Conservation (phyloP, 2,329 filamentous ascomycete species). For the Nigrospora sphaerica region DNA sequence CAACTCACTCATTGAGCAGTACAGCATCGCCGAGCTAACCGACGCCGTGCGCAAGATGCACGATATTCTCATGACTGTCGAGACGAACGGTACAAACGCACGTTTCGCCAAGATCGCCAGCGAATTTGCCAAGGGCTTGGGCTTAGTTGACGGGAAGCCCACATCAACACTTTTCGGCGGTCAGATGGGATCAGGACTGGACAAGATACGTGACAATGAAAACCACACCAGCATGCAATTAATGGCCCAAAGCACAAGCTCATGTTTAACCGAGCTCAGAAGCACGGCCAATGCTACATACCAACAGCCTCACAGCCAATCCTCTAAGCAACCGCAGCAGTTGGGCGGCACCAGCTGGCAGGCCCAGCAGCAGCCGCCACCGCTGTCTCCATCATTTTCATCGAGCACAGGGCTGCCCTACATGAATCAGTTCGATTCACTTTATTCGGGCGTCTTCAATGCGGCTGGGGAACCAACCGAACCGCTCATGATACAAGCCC, state of each 20-base stretch:
- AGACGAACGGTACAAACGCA: conserved; percentile 17
- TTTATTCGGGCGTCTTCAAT: conserved; percentile 4
- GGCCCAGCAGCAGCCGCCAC: too few relatives aligned
- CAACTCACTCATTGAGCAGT: conserved; percentile 5
- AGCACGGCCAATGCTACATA: too few relatives aligned
- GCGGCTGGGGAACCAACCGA: not conserved
- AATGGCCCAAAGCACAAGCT: too few relatives aligned
- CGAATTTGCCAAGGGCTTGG: conserved; percentile 13
- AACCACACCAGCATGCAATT: not conserved
- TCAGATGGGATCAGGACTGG: not conserved
- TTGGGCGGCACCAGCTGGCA: too few relatives aligned
- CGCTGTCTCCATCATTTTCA: too few relatives aligned
- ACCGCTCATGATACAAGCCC: not conserved
- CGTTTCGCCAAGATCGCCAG: conserved; percentile 13
- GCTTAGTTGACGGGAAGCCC: conserved; percentile 9
- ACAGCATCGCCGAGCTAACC: conserved; percentile 11
- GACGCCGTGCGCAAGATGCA: conserved; percentile 9
- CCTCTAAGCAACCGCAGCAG: too few relatives aligned
- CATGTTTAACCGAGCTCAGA: too few relatives aligned
- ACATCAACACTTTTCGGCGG: conserved; percentile 4
- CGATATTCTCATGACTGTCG: conserved; percentile 12
- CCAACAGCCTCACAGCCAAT: too few relatives aligned
- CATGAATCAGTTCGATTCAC: not conserved
- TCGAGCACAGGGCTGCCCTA: not conserved
- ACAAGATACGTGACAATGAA: not conserved